Conservation (phyloP, 345 rosid species). For the Moricandia moricandioides region DNA sequence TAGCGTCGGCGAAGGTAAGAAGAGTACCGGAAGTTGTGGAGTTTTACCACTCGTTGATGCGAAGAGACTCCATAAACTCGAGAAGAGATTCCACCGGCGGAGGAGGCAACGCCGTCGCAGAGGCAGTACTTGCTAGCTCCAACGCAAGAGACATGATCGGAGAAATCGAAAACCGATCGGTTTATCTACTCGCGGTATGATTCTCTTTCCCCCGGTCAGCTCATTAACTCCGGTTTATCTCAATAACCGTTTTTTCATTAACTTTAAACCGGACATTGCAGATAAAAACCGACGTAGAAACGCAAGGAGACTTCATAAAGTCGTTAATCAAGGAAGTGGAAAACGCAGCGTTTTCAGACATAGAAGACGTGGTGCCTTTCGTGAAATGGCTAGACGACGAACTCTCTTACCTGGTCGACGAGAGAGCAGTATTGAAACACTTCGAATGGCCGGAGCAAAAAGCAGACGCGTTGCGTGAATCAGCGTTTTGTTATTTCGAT, state of each 20-base stretch:
- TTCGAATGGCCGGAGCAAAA: slow-evolving; percentile 94
- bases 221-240: slow-evolving; percentile 11
- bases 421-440: slow-evolving; percentile 87
- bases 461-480: slow-evolving; percentile 88
- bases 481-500: slow-evolving; percentile 89
- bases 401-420: slow-evolving; percentile 90
- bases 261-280: slow-evolving; percentile 34
- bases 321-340: slow-evolving; percentile 86
- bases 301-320: slow-evolving; percentile 90
- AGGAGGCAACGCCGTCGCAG: slow-evolving; percentile 43
- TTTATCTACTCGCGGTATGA: slow-evolving; percentile 76
- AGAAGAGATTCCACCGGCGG: slow-evolving; percentile 57
- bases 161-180: slow-evolving; percentile 96
- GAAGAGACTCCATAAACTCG: slow-evolving; percentile 74
- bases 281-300: slow-evolving; percentile 97
- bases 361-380: slow-evolving; percentile 91
- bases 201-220: slow-evolving; percentile 12
- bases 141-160: slow-evolving; percentile 95
- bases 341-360: slow-evolving; percentile 68
- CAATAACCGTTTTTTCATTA: background rate
- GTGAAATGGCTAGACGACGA: slow-evolving; percentile 98
- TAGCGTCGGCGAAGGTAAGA: slow-evolving; percentile 63
- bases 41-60: slow-evolving; percentile 94
- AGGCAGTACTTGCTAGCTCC: slow-evolving; percentile 43
- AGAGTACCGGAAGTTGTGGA: slow-evolving; percentile 95